Evolutionary conservation across 768 basidiomycete genomes (phyloP).

Genomic region (Leccinum longicurvipes): DNA sequence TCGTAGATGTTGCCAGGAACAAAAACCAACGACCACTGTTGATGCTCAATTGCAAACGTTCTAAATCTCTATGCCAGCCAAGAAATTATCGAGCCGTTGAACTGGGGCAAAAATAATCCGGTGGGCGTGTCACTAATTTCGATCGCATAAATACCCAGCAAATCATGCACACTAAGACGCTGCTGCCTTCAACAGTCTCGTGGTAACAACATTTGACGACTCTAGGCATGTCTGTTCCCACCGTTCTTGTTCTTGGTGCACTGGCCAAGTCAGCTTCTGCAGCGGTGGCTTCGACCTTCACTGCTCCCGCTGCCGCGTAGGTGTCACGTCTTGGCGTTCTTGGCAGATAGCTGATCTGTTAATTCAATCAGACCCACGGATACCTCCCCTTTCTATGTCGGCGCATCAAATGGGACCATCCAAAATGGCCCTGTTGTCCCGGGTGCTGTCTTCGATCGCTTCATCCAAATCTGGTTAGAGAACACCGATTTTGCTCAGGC

Average conservation of each 20-base stretch:
- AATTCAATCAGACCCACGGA: conserved; percentile 16
- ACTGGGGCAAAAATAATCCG: neutral
- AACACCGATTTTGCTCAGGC: conserved; percentile 48
- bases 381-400: conserved; percentile 38
- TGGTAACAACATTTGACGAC: neutral
- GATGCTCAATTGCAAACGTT: neutral
- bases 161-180: neutral
- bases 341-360: conserved; percentile 1
- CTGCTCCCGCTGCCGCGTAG: conserved; percentile 21
- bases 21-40: neutral
- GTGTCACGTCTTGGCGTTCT: conserved; percentile 3
- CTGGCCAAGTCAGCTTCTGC: conserved; percentile 15
- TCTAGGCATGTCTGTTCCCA: conserved; percentile 5
- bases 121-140: neutral
- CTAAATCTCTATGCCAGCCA: neutral
- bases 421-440: conserved; percentile 34
- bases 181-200: neutral
- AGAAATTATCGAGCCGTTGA: neutral
- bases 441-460: conserved; percentile 42
- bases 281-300: conserved; percentile 20
- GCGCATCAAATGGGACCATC: conserved; percentile 41
- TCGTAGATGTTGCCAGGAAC: neutral
- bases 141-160: conserved; percentile 6
- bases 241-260: conserved; percentile 14
- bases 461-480: conserved; percentile 56